These are phyloP conservation scores for Cryptosporidium tyzzeri DNA, from an alignment of 169 alveolate species.

Conservation along the genomic window DNA sequence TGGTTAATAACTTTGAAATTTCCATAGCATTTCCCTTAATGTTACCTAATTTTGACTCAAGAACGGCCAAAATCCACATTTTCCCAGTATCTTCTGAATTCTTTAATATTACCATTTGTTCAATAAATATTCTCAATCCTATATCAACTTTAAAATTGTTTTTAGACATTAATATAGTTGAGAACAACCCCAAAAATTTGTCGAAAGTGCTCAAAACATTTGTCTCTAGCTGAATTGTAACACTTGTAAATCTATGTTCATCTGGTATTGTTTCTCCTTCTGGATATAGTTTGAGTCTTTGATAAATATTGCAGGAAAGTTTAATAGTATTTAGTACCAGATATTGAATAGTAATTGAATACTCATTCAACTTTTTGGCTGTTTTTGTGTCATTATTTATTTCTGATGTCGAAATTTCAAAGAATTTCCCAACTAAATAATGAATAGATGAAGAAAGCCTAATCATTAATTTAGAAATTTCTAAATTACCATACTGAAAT, in stretches of 20 bases:
- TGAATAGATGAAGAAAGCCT: constrained; percentile 34
- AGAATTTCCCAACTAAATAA: constrained; percentile 4
- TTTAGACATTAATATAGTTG: constrained; percentile 16
- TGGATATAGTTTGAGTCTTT: background rate
- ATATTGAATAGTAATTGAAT: background rate
- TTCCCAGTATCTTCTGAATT: constrained; percentile 30
- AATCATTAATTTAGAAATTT: constrained; percentile 22
- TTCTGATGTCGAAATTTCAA: constrained; percentile 7
- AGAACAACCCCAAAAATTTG: constrained; percentile 31
- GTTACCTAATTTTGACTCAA: constrained; percentile 3
- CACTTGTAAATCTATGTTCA: constrained; percentile 31
- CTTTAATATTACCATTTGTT: constrained; percentile 10
- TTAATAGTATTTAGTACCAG: constrained; percentile 1
- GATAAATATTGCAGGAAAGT: constrained; percentile 18
- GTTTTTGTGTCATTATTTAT: background rate
- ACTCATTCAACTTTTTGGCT: background rate
- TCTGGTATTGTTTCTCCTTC: constrained; percentile 15
- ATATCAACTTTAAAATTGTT: background rate
- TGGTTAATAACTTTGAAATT: constrained; percentile 61
- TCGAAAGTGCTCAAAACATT: constrained; percentile 33
- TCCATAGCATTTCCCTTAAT: constrained; percentile 67
- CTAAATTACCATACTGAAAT: background rate
- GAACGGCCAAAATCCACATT: constrained; percentile 22
- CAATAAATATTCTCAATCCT: constrained; percentile 4
- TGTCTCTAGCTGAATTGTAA: constrained; percentile 62